Percentiles rank a stretch among this genome's conserved stretches.
Conservation (phyloP, 345 rosid species). For the Viola odorata region DNA sequence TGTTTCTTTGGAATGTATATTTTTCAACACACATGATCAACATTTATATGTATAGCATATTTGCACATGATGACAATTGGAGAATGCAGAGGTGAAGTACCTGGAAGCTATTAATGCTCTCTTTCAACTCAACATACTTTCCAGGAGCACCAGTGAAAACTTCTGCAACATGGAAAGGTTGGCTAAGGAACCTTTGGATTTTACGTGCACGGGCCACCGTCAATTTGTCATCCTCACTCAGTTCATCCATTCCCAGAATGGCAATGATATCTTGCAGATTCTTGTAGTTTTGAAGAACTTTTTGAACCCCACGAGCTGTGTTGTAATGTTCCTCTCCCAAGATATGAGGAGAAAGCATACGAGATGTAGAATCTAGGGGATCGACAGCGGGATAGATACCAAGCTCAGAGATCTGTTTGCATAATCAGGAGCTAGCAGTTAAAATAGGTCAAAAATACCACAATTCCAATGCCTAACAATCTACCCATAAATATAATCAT, state of each 20-base stretch:
- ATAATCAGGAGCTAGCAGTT: not conserved
- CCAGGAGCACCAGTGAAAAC: slow-evolving; percentile 99
- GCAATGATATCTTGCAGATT: slow-evolving; percentile 99
- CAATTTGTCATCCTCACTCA: slow-evolving; percentile 97
- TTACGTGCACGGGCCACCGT: slow-evolving; percentile 98
- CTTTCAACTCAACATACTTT: slow-evolving; percentile 92
- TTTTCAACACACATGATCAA: too few relatives aligned
- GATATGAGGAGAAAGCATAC: slow-evolving; percentile 96
- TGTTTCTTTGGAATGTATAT: too few relatives aligned
- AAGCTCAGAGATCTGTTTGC: slow-evolving; percentile 77
- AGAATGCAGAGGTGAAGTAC: slow-evolving; percentile 19
- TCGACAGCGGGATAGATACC: slow-evolving; percentile 99
- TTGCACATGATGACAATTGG: not conserved
- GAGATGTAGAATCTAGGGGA: slow-evolving; percentile 96
- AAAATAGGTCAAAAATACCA: not conserved
- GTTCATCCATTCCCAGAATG: slow-evolving; percentile 99
- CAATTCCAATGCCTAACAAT: not conserved
- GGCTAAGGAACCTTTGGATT: slow-evolving; percentile 93
- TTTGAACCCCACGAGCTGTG: slow-evolving; percentile 98
- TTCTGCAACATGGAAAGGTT: slow-evolving; percentile 99
- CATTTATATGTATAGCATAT: too few relatives aligned
- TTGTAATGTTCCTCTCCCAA: slow-evolving; percentile 92
- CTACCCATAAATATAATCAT: not conserved
- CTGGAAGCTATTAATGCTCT: slow-evolving; percentile 92
- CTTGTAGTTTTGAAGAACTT: slow-evolving; percentile 97